These are phyloP conservation scores for Debaryomyces maramus DNA, from an alignment of 805 yeast genomes.

Conservation along the genomic window DNA sequence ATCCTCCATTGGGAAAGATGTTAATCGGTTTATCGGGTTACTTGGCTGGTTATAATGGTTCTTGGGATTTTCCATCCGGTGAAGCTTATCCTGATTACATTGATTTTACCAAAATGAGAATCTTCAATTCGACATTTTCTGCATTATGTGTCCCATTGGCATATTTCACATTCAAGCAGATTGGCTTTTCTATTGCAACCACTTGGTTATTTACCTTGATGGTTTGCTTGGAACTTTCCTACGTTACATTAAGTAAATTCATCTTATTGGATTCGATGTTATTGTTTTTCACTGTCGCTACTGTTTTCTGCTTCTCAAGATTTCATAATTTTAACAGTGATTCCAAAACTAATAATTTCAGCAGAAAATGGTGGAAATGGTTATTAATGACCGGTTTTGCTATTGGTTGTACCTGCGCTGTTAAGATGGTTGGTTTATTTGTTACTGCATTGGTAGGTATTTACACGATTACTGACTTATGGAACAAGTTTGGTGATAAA, in stretches of 20 bases:
- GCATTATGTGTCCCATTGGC: slow-evolving; percentile 69
- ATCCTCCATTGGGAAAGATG: slow-evolving; percentile 85
- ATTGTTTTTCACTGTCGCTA: slow-evolving; percentile 73
- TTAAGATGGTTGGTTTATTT: slow-evolving; percentile 95
- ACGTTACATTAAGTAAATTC: slow-evolving; percentile 69
- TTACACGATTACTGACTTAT: slow-evolving; percentile 83
- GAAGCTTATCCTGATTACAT: slow-evolving; percentile 58
- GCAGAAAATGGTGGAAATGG: slow-evolving; percentile 94
- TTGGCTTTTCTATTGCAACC: slow-evolving; percentile 51
- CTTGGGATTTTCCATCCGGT: slow-evolving; percentile 74
- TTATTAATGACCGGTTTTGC: slow-evolving; percentile 76
- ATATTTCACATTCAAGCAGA: slow-evolving; percentile 63
- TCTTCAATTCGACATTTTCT: slow-evolving; percentile 69
- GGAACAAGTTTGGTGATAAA: slow-evolving; percentile 78
- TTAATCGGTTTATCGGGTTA: slow-evolving; percentile 76
- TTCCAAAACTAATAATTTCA: slow-evolving; percentile 43
- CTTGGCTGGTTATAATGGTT: slow-evolving; percentile 78
- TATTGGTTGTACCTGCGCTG: slow-evolving; percentile 89
- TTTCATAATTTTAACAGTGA: slow-evolving; percentile 61
- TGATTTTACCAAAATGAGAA: slow-evolving; percentile 65
- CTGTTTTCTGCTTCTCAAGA: slow-evolving; percentile 69
- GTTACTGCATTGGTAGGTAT: slow-evolving; percentile 86
- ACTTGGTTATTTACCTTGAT: slow-evolving; percentile 61
- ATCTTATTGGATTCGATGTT: slow-evolving; percentile 77
- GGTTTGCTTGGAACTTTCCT: slow-evolving; percentile 68